Conservation (phyloP, 257 asterid species). For the Petrea volubilis region DNA sequence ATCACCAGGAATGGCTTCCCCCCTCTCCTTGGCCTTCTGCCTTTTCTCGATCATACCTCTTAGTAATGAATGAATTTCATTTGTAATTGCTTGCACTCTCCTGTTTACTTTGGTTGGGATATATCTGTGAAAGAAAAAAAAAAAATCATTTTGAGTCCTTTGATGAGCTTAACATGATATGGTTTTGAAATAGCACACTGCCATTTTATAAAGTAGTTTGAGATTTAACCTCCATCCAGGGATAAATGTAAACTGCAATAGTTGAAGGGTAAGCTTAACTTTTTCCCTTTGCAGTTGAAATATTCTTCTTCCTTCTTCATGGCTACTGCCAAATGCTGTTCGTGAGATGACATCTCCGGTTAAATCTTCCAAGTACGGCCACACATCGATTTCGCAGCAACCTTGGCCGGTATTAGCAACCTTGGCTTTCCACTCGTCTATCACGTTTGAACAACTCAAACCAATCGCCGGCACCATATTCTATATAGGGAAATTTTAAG, state of each 20-base stretch:
- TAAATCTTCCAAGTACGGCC: conserved; percentile 26
- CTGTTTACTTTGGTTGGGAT: conserved; percentile 26
- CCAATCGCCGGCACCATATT: conserved; percentile 14
- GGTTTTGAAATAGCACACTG: too few species aligned
- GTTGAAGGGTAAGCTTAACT: not conserved
- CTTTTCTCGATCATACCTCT: conserved; percentile 13
- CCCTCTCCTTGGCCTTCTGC: conserved; percentile 13
- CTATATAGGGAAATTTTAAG: not conserved
- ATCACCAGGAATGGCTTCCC: conserved; percentile 1
- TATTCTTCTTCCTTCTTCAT: conserved; percentile 30
- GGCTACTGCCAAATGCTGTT: too few species aligned
- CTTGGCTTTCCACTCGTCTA: conserved; percentile 1
- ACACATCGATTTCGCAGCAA: conserved; percentile 25
- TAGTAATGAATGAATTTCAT: not conserved
- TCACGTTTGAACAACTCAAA: conserved; percentile 18
- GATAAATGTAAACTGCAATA: not conserved
- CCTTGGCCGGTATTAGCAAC: not conserved
- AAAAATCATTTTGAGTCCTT: too few species aligned
- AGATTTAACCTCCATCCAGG: conserved; percentile 38
- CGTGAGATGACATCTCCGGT: conserved; percentile 31
- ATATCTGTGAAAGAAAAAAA: conserved; percentile 6
- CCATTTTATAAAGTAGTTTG: too few species aligned
- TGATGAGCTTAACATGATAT: too few species aligned
- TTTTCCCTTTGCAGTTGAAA: conserved; percentile 30
- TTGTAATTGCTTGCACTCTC: not conserved